Evolutionary conservation across 2,329 filamentous ascomycete genomes (phyloP).

Genomic region (Hypoxylon sp.): DNA sequence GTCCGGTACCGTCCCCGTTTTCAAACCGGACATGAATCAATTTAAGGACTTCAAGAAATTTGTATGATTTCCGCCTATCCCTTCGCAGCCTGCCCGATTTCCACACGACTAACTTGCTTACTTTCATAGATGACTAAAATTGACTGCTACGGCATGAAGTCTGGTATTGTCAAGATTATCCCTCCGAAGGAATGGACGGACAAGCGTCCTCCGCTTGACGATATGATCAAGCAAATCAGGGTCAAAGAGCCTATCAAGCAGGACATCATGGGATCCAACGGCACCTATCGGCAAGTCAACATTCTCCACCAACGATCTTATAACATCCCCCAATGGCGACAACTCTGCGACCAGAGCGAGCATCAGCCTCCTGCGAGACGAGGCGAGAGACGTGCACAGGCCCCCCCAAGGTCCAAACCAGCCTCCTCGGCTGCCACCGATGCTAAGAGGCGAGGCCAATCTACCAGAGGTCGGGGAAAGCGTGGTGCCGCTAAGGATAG

Average conservation of each 20-base stretch:
- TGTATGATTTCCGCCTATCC: slow-evolving; percentile 65
- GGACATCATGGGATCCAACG: slow-evolving; percentile 96
- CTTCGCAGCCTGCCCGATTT: background rate
- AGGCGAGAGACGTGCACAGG: slow-evolving; percentile 81
- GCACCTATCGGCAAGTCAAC: slow-evolving; percentile 96
- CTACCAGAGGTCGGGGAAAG: slow-evolving; percentile 57
- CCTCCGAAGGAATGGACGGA: slow-evolving; percentile 95
- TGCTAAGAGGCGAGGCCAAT: slow-evolving; percentile 60
- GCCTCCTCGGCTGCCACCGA: slow-evolving; percentile 53
- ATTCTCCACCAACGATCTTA: slow-evolving; percentile 96
- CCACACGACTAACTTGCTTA: slow-evolving; percentile 51
- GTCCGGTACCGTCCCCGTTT: slow-evolving; percentile 92
- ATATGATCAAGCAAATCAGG: slow-evolving; percentile 89
- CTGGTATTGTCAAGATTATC: slow-evolving; percentile 95
- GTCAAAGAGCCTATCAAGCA: slow-evolving; percentile 98
- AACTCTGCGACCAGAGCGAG: slow-evolving; percentile 92
- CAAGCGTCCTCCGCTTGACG: slow-evolving; percentile 81
- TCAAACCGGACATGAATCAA: slow-evolving; percentile 94
- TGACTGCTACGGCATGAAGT: slow-evolving; percentile 96
- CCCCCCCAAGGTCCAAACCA: slow-evolving; percentile 65
- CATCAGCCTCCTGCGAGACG: slow-evolving; percentile 94
- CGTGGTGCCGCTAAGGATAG: slow-evolving; percentile 59
- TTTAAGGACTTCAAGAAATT: slow-evolving; percentile 95
- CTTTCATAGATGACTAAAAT: slow-evolving; percentile 78
- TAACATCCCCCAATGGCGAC: slow-evolving; percentile 96